A percentile compares a stretch with the other conserved stretches of the same genome.
These are phyloP conservation scores for Kuraishia cidri DNA, from an alignment of 805 yeast species.

Conservation along the genomic window DNA sequence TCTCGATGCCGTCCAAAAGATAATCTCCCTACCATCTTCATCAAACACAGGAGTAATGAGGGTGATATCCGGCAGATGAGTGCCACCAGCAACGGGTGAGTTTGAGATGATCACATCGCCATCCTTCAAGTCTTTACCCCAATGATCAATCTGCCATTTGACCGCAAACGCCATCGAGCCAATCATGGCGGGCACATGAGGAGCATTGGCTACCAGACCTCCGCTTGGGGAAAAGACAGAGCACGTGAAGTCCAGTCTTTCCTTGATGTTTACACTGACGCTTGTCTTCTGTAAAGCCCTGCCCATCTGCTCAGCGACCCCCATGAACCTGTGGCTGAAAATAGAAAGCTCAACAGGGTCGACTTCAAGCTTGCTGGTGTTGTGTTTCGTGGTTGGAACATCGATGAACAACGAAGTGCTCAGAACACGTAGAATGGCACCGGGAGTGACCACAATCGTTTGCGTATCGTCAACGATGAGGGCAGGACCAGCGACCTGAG, in stretches of 20 bases:
- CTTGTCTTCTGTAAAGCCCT: constrained; percentile 33
- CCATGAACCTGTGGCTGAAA: constrained; percentile 37
- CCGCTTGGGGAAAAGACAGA: constrained; percentile 39
- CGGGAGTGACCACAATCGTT: constrained; percentile 24
- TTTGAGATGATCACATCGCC: constrained; percentile 36
- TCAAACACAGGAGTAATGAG: constrained; percentile 47
- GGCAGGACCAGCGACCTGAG: constrained; percentile 40
- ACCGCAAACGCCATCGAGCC: constrained; percentile 37
- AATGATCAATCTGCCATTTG: constrained; percentile 23
- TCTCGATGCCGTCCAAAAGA: constrained; percentile 47
- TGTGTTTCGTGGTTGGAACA: constrained; percentile 15
- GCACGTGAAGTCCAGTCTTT: constrained; percentile 38
- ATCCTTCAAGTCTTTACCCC: constrained; percentile 25
- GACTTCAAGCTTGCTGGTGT: constrained; percentile 26
- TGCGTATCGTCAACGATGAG: constrained; percentile 25
- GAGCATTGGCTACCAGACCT: constrained; percentile 33
- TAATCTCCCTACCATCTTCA: constrained; percentile 28
- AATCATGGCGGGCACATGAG: constrained; percentile 37
- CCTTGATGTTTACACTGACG: constrained; percentile 37
- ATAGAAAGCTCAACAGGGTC: constrained; percentile 35
- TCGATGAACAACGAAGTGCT: constrained; percentile 22
- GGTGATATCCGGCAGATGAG: constrained; percentile 43
- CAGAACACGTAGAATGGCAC: constrained; percentile 19
- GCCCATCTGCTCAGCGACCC: constrained; percentile 41
- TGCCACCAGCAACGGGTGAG: constrained; percentile 34